Conservation (phyloP, 148 eudicot genomes). For the Talinum fruticosum region DNA sequence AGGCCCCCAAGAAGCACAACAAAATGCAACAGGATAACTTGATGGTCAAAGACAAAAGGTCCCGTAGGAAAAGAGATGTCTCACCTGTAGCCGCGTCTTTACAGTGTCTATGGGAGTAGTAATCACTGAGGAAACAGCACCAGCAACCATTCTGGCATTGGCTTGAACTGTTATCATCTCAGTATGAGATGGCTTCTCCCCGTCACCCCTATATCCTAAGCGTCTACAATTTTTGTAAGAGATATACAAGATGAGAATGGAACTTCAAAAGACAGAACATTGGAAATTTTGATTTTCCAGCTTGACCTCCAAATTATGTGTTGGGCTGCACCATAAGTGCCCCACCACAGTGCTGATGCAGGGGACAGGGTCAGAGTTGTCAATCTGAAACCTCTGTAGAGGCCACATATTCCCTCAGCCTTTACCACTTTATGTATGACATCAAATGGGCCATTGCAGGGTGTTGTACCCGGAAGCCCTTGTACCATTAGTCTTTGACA, state of each 20-base stretch:
- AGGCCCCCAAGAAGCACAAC: neutral
- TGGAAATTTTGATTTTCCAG: neutral
- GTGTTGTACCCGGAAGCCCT: slow-evolving; percentile 59
- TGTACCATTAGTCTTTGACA: slow-evolving; percentile 78
- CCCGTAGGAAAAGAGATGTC: neutral
- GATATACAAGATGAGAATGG: neutral
- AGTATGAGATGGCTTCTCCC: slow-evolving; percentile 54
- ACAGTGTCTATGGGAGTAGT: slow-evolving; percentile 81
- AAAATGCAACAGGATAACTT: neutral
- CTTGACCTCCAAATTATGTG: slow-evolving; percentile 70
- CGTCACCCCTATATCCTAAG: slow-evolving; percentile 50
- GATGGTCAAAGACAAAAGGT: neutral
- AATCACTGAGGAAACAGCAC: slow-evolving; percentile 68
- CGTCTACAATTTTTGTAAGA: slow-evolving; percentile 32
- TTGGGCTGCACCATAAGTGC: slow-evolving; percentile 68
- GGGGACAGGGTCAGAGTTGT: slow-evolving; percentile 66
- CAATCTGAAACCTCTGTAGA: slow-evolving; percentile 72
- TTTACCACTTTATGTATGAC: slow-evolving; percentile 48
- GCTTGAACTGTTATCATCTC: slow-evolving; percentile 74
- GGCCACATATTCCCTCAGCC: slow-evolving; percentile 66
- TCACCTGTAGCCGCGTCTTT: slow-evolving; percentile 77
- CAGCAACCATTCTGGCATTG: slow-evolving; percentile 66
- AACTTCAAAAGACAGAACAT: neutral
- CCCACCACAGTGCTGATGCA: slow-evolving; percentile 92
- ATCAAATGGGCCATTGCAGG: slow-evolving; percentile 56